These are phyloP conservation scores for Stephanodiscus minutulus DNA, from an alignment of 108 stramenopile genomes.

Conservation along the genomic window DNA sequence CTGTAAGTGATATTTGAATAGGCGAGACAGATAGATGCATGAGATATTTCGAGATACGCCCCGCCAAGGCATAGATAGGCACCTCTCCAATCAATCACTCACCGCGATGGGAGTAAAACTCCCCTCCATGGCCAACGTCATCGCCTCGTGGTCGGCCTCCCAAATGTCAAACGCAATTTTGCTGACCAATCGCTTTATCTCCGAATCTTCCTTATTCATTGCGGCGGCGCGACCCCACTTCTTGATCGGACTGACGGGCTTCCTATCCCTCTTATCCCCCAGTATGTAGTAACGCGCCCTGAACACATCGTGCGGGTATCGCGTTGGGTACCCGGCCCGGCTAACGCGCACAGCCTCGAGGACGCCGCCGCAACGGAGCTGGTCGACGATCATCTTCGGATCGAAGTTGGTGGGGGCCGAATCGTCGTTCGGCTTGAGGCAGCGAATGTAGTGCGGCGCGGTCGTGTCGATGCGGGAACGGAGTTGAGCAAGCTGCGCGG, in stretches of 20 bases:
- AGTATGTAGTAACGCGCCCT: slow-evolving; percentile 46
- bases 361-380: slow-evolving; percentile 95
- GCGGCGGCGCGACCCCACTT: slow-evolving; percentile 23
- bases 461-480: slow-evolving; percentile 71
- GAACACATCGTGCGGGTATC: slow-evolving; percentile 42
- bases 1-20: background rate
- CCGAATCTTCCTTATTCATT: slow-evolving; percentile 30
- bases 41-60: background rate
- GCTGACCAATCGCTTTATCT: slow-evolving; percentile 56
- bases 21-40: background rate
- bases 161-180: slow-evolving; percentile 87
- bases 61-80: background rate
- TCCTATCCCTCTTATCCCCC: slow-evolving; percentile 14
- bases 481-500: slow-evolving; percentile 72
- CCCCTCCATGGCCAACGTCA: slow-evolving; percentile 51
- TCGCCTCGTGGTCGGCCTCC: slow-evolving; percentile 74
- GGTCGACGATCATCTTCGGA: slow-evolving; percentile 82
- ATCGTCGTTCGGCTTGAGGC: slow-evolving; percentile 86
- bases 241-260: slow-evolving; percentile 45
- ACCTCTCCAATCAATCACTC: background rate
- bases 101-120: slow-evolving; percentile 26
- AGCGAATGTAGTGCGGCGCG: slow-evolving; percentile 86
- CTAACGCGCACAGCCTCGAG: slow-evolving; percentile 82
- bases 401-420: slow-evolving; percentile 82
- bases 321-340: slow-evolving; percentile 48